These are phyloP conservation scores for Blastomyces gilchristii DNA, from an alignment of 2,329 filamentous ascomycete genomes.

Conservation along the genomic window DNA sequence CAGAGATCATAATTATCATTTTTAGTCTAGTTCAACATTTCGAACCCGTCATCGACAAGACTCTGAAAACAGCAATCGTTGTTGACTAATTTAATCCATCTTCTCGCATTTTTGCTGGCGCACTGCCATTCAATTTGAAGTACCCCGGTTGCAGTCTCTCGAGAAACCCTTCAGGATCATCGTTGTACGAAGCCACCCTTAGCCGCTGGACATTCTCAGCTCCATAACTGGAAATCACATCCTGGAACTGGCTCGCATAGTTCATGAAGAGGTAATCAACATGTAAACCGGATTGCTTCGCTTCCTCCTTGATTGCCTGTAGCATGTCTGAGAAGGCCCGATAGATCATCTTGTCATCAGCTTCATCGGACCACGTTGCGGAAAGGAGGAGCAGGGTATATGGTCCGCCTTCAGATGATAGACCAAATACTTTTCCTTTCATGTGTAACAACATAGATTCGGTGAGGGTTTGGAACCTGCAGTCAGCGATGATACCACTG, in stretches of 20 bases:
- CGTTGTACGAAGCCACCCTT: neutral
- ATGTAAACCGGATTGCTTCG: constrained; percentile 22
- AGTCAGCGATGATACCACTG: constrained; percentile 16
- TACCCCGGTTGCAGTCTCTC: neutral
- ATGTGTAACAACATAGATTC: constrained; percentile 22
- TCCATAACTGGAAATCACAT: constrained; percentile 36
- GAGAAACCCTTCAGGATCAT: neutral
- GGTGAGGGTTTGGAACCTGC: constrained; percentile 26
- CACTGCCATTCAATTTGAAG: neutral
- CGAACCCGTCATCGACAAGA: neutral
- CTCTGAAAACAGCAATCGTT: neutral
- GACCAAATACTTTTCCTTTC: constrained; percentile 27
- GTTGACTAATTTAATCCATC: neutral
- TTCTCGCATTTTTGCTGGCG: neutral
- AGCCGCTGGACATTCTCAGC: constrained; percentile 20
- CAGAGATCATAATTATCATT: too few relatives aligned
- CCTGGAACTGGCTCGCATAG: constrained; percentile 37
- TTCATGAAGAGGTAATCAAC: constrained; percentile 39
- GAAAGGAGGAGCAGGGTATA: constrained; percentile 23
- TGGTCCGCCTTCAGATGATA: constrained; percentile 20
- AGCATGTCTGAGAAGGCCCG: constrained; percentile 21
- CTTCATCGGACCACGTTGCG: constrained; percentile 23
- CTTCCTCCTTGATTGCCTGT: constrained; percentile 21
- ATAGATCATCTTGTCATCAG: constrained; percentile 25
- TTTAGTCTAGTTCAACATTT: neutral